Base-by-base conservation (phyloP, 2,329 filamentous ascomycete genomes). In the Calycina herbarum region DNA sequence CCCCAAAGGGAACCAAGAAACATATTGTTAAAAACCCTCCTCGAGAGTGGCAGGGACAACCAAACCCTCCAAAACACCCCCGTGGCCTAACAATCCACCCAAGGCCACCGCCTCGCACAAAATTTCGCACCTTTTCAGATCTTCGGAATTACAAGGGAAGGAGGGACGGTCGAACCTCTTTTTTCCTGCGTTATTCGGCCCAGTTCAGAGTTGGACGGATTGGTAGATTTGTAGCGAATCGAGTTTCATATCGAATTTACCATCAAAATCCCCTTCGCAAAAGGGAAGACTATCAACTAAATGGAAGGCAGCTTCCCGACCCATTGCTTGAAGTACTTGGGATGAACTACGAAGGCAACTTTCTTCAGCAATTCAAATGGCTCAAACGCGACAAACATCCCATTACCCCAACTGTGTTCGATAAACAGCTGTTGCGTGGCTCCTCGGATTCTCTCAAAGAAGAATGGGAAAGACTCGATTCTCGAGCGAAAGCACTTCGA, bases 391-490 rank as follows among this genome's bases (percentile, higher is more conserved):
- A 60, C 59, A 15, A 59, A 13, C 3, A 4, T 1, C n/a, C 31
- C 20, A 20, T 38, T 31, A 13, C 11, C 17, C 35, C 57, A 35
- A 35, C 31, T 35, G 29, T 35, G 35, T 59, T 59, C 20, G 57
- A 38, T 27, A 24, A 59, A 45, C 27, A 59, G 31, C 33, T 59
- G 31, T 40, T 59, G 57, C 17, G 17, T 42, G 24, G 58, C 58
- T 63, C 64, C 35, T 59, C 64, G 6, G 35, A 27, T n/a, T 17
- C 51, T 11, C 27, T 64, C 63, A 33, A 56, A 29, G 40, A 59
- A 66, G n/a, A 20, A 20, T 67, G 70, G 71, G 48, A 54, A 31
- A 38, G 58, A 45, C 17, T 63, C 57, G 33, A 38, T 10, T 2
- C 8, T 38, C 20, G 45, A 45, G 60, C 54, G 15, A 40, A 58